Conservation (phyloP, 352 stramenopile species). For the Lagenidium sp. region DNA sequence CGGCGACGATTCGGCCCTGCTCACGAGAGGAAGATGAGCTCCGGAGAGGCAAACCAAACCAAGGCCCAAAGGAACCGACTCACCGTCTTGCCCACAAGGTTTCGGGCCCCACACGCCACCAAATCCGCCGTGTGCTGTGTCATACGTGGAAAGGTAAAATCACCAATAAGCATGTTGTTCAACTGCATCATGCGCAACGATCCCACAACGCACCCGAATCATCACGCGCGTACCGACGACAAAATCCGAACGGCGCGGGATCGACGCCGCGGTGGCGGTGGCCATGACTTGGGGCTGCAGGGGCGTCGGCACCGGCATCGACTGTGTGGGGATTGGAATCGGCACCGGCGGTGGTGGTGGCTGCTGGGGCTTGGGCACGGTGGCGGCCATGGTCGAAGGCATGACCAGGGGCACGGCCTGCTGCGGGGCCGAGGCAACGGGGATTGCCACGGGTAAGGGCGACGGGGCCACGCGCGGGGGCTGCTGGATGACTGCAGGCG, state of each 20-base stretch:
- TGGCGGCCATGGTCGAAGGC: slow-evolving; percentile 8
- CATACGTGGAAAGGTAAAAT: too few relatives aligned
- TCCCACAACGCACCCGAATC: slow-evolving; percentile 37
- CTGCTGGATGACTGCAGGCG: too few relatives aligned
- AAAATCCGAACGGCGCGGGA: slow-evolving; percentile 49
- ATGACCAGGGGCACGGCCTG: too few relatives aligned
- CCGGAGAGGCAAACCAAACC: neutral
- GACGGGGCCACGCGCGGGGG: too few relatives aligned
- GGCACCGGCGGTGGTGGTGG: slow-evolving; percentile 12
- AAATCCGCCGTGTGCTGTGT: slow-evolving; percentile 65
- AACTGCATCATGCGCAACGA: neutral
- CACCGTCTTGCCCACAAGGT: slow-evolving; percentile 62
- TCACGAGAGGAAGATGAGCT: too few relatives aligned
- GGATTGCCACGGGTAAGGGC: too few relatives aligned
- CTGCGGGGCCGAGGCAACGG: too few relatives aligned
- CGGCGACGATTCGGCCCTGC: slow-evolving; percentile 56
- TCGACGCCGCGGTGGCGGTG: neutral
- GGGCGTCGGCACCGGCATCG: slow-evolving; percentile 2
- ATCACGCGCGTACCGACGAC: slow-evolving; percentile 51
- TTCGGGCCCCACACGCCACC: slow-evolving; percentile 60
- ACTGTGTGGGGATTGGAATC: slow-evolving; percentile 2
- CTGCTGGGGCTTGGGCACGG: slow-evolving; percentile 21
- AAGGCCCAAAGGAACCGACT: neutral
- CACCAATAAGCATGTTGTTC: neutral
- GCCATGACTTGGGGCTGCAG: slow-evolving; percentile 2